Conservation (phyloP, 2,329 filamentous ascomycete genomes). For the Talaromyces sp. region DNA sequence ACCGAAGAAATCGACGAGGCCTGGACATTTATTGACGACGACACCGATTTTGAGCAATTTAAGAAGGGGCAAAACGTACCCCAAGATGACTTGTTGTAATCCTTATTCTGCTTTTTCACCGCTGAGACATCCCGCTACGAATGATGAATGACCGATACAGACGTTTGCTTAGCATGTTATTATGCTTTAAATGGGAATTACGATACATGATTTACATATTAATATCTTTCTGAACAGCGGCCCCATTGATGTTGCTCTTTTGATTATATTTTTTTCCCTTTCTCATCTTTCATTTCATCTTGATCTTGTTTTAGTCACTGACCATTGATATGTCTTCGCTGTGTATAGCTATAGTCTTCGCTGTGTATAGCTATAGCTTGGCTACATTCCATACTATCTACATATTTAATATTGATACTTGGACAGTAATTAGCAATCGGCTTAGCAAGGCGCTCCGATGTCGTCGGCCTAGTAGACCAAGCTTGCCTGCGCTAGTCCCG, state of each 20-base stretch:
- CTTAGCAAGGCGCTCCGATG: constrained; percentile 6
- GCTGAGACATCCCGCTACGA: background rate
- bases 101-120: background rate
- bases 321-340: background rate
- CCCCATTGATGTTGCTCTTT: background rate
- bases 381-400: background rate
- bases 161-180: background rate
- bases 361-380: too few relatives aligned
- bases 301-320: background rate
- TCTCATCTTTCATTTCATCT: background rate
- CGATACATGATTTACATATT: background rate
- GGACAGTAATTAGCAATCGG: background rate
- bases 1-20: constrained; percentile 69
- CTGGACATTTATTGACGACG: constrained; percentile 82
- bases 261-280: background rate
- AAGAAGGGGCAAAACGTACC: constrained; percentile 14
- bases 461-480: constrained; percentile 1
- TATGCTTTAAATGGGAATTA: background rate
- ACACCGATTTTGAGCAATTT: constrained; percentile 42
- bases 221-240: background rate
- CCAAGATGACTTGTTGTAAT: background rate
- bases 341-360: too few relatives aligned
- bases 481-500: constrained; percentile 4
- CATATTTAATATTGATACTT: background rate
- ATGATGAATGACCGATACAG: background rate